Conservation (phyloP, 1,284 basidiomycete species). For the Trichosporon inkin region DNA sequence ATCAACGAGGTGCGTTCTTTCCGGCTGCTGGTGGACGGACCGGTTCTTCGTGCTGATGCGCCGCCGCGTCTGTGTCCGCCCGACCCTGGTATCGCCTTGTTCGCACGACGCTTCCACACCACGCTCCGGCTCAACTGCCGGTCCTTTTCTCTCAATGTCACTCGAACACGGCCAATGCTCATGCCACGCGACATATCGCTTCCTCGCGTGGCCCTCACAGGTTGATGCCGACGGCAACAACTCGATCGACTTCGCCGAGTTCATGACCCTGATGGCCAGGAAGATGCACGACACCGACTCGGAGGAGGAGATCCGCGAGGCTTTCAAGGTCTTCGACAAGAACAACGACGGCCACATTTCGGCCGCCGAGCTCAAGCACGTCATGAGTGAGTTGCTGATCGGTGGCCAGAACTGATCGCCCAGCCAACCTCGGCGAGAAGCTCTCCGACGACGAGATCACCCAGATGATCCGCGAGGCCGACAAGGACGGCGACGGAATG, state of each 20-base stretch:
- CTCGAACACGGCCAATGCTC: neutral
- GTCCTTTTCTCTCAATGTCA: neutral
- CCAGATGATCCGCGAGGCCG: constrained; percentile 98
- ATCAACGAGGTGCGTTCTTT: constrained; percentile 72
- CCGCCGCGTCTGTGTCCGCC: neutral
- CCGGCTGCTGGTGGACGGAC: neutral
- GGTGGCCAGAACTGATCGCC: neutral
- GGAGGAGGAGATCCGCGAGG: constrained; percentile 64
- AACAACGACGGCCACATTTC: constrained; percentile 62
- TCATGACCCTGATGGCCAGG: constrained; percentile 93
- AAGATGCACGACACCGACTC: constrained; percentile 91
- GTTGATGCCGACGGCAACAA: constrained; percentile 65
- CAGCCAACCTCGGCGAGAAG: constrained; percentile 71
- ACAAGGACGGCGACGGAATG: constrained; percentile 66
- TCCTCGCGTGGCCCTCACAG: constrained; percentile 24
- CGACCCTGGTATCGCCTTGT: constrained; percentile 4
- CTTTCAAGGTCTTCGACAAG: constrained; percentile 66
- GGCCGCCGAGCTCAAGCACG: constrained; percentile 71
- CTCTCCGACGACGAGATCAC: constrained; percentile 88
- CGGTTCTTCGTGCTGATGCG: constrained; percentile 26
- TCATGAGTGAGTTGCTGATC: constrained; percentile 71
- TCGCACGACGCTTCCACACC: neutral
- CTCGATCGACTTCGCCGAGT: constrained; percentile 93
- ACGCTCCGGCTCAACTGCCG: neutral
- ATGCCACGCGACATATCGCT: neutral